Base-by-base conservation (phyloP, 495 filamentous ascomycete genomes). In the Tuber melanosporum region DNA sequence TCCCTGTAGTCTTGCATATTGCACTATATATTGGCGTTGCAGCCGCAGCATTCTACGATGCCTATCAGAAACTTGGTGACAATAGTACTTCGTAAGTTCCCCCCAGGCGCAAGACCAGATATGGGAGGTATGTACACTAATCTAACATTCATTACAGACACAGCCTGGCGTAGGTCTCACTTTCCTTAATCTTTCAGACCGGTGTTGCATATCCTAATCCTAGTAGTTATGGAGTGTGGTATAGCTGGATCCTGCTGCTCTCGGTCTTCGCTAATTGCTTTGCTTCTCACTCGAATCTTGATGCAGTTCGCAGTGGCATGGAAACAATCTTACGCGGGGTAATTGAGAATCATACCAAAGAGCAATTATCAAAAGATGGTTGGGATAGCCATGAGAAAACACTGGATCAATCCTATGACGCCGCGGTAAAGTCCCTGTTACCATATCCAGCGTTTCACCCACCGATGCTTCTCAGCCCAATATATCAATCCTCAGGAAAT, bases 251-350 rank as follows among this genome's bases (percentile, higher is more conserved):
- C 41, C 42, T 84, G 42, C 70, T 84, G 19, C 75, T 84, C 42
- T 80, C 80, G 12, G 76, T 84, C 36, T 82, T 82, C 43, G 76
- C 80, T 62, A 84, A 84, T 66, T 84, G 82, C 32, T 82, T 79
- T 26, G 83, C 82, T 69, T 82, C 81, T 7, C 80, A 82, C 71
- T 81, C 80, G 8, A 80, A 80, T 41, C 73, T 81, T 5, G 83
- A 84, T 73, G 82, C 78, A 22, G 77, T 82, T 45, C 81, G 81
- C 46, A 79, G 80, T 7, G 76, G 80, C 15, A 57, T 82, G 41
- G 81, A 82, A 57, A 39, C 77, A 2, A 73, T 82, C 26, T 19
- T 82, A 5, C 77, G 81, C 19, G 80, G 74, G 1, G 72, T 84
- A 36, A 26, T 79, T n/a, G 80, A 84, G 69, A 82, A 79, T n/a